These are phyloP conservation scores for Colletotrichum higginsianum DNA, from an alignment of 2,329 filamentous ascomycete species.

Conservation along the genomic window DNA sequence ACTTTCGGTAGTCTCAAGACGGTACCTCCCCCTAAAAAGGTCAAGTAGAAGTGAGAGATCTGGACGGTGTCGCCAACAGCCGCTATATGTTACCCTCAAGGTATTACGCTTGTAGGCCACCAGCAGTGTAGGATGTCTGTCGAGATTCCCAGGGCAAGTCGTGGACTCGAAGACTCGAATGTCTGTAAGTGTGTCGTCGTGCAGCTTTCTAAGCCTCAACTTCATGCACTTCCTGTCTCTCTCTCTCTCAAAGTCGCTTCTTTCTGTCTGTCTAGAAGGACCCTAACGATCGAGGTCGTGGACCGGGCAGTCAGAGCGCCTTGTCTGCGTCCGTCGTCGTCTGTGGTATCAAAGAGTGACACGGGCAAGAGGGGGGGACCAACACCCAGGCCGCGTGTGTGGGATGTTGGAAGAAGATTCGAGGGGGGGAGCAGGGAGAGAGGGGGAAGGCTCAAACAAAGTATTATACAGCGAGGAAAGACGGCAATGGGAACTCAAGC, in stretches of 20 bases:
- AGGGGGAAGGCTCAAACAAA: slow-evolving; percentile 49
- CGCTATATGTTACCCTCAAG: slow-evolving; percentile 26
- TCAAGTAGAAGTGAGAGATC: slow-evolving; percentile 18
- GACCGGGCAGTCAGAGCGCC: slow-evolving; percentile 28
- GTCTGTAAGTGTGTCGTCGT: slow-evolving; percentile 11
- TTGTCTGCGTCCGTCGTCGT: slow-evolving; percentile 34
- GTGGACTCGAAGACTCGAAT: slow-evolving; percentile 10
- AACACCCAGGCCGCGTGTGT: slow-evolving; percentile 42
- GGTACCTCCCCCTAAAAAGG: slow-evolving; percentile 1
- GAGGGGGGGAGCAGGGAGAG: slow-evolving; percentile 43
- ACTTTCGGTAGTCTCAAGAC: slow-evolving; percentile 14
- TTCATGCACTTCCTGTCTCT: slow-evolving; percentile 1
- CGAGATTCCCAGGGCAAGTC: slow-evolving; percentile 10
- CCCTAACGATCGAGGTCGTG: slow-evolving; percentile 35
- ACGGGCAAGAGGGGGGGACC: slow-evolving; percentile 39
- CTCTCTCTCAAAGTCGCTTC: slow-evolving; percentile 36
- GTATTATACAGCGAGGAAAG: slow-evolving; percentile 43
- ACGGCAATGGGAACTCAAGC: slow-evolving; percentile 50
- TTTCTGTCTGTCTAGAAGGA: slow-evolving; percentile 39
- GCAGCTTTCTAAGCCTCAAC: slow-evolving; percentile 26
- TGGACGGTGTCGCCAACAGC: slow-evolving; percentile 12
- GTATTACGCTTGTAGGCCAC: slow-evolving; percentile 34
- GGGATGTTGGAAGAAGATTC: slow-evolving; percentile 33
- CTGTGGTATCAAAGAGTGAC: slow-evolving; percentile 40
- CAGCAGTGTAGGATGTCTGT: slow-evolving; percentile 28